Percentiles rank a stretch among this genome's conserved stretches.
These are phyloP conservation scores for Dalbergia cochinchinensis DNA, from an alignment of 306 rosid species.

Conservation along the genomic window DNA sequence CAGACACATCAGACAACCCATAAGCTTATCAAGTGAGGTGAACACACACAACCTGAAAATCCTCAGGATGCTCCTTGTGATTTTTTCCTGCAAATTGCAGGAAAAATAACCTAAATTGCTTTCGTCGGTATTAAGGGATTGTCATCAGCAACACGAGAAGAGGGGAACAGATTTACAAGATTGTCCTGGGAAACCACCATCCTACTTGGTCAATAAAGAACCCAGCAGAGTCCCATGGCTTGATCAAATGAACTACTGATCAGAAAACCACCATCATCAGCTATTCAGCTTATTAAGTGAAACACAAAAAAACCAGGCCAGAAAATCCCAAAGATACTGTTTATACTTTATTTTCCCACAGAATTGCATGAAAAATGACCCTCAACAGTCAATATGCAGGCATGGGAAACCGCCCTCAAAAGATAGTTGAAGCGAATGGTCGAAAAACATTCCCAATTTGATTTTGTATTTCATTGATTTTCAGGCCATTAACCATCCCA, in stretches of 20 bases:
- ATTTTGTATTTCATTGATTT: conserved; percentile 6
- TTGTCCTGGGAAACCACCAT: not conserved
- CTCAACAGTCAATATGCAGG: conserved; percentile 19
- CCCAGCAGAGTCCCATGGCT: not conserved
- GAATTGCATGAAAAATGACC: conserved; percentile 20
- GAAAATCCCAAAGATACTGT: conserved; percentile 12
- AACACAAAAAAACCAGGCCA: conserved; percentile 12
- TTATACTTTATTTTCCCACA: conserved; percentile 16
- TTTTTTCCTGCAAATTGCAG: conserved; percentile 24
- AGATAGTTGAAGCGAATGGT: conserved; percentile 28
- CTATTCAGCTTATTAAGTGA: not conserved
- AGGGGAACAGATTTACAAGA: conserved; percentile 1
- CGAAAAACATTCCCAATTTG: not conserved
- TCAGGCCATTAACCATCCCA: conserved; percentile 3
- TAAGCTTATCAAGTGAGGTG: not conserved
- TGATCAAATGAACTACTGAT: not conserved
- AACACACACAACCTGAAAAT: conserved; percentile 22
- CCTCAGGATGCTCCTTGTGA: conserved; percentile 2
- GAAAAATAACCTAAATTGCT: conserved; percentile 7
- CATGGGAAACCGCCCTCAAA: conserved; percentile 30
- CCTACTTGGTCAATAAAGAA: not conserved
- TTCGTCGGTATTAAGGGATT: not conserved
- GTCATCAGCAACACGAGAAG: conserved; percentile 2
- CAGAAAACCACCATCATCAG: conserved; percentile 7
- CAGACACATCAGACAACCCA: conserved; percentile 23